Evolutionary conservation across 169 alveolate species (phyloP), one percentile per base, ranked within the genome.

Genomic region (Eimeria praecox): DNA sequence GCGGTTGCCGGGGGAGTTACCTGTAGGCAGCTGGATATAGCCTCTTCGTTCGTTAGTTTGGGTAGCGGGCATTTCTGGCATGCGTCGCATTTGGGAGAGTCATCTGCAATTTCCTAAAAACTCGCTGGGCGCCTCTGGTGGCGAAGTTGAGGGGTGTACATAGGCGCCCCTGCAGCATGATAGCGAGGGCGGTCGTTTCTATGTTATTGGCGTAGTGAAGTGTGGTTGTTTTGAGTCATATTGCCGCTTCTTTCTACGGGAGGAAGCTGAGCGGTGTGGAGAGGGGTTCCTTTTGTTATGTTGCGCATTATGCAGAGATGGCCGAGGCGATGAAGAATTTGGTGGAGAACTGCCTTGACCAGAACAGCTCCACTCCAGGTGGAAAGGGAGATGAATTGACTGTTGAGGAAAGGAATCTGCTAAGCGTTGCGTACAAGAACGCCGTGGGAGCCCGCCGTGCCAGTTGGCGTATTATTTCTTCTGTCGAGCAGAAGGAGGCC

Each of bases 401-500:
- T 8, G 96, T 95, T 14, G 97, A 97, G 92, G 97, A 97, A 90
- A 66, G 97, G 30, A 97, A 91, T 88, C 90, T 97, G 59, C 97
- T 99, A n/a, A 98, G 99, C 42, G 99, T 99, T 87, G 99, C 99
- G 30, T 99, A 98, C 98, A 99, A 99, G 97, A 99, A 99, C 96
- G 99, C 99, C 42, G 99, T 99, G 90, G 99, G 99, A 27, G 99
- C 99, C 27, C 98, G 99, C 96, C 97, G 99, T 85, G 99, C 99
- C 44, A 99, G 99, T 30, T 98, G 99, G 99, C 98, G 99, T 95
- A 99, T 98, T 35, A 92, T 99, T 80, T 97, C 99, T 75, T 97
- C 99, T 73, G 99, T 99, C 40, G 99, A 99, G 97, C 99, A 99
- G 97, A 99, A 99, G 97, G 99, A 99, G 97, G 98, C 98, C 96